Base-by-base conservation (phyloP, 1,139 yeast genomes). In the Scheffersomyces lignicola region DNA sequence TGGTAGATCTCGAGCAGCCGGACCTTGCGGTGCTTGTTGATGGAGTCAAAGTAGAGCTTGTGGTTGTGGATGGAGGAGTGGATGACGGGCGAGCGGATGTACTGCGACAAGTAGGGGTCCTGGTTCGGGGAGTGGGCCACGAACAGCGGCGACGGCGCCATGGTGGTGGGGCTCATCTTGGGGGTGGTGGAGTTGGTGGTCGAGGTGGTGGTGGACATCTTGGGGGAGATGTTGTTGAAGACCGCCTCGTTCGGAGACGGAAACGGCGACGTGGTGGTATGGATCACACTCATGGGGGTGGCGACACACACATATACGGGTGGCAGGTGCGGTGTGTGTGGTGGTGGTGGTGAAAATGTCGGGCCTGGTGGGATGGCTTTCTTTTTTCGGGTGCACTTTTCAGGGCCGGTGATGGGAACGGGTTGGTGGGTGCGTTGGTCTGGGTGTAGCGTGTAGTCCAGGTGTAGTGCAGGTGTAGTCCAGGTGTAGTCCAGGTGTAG, bases 31-130 rank as follows among this genome's bases (percentile, higher is more conserved):
- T 54, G 54, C 18, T 45, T 47, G 35, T 53, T 50, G 26, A 58
- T 38, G 11, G 56, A 49, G 14, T 46, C 38, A 41, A 58, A 57
- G 45, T 54, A 58, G 10, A 60, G 42, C 32, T 53, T 54, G 35
- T 56, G 62, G 33, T 50, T 44, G 31, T 44, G 41, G 35, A 47
- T 36, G 21, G 51, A 34, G 8, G 55, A 42, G 20, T 48, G 40
- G 18, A 31, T 40, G 4, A 18, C 40, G n/a, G 51, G 41, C 14
- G 52, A 50, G 36, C 53, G 56, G 39, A 61, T 44, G 40, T 62
- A 62, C 37, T 58, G 60, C 2, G 58, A 45, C 18, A 62, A 44
- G 39, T 58, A 60, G 3, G 62, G 57, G 33, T 60, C 67, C 10
- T 5, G 18, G 5, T 16, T 32, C 24, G 24, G 26, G 15, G 18